phyloP scores from a whole-genome alignment of 495 filamentous ascomycete species.

The Aspergillus funiculosus region DNA sequence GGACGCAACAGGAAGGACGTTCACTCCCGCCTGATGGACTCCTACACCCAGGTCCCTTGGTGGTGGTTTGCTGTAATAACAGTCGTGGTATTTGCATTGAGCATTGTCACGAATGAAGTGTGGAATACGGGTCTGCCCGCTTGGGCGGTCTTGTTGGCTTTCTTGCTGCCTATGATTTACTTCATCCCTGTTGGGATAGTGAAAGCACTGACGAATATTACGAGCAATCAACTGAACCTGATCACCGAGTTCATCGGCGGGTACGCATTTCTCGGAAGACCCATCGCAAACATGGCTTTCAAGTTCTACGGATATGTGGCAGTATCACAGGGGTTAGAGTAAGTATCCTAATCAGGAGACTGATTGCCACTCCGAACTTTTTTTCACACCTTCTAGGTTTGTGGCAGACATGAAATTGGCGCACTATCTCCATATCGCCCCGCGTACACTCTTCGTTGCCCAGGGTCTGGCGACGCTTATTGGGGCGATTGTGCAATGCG shows the following conservation, averaged over 20 bases:
- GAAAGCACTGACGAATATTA: conserved; percentile 63
- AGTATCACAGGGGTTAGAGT: conserved; percentile 47
- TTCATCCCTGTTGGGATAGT: conserved; percentile 45
- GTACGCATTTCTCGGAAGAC: conserved; percentile 62
- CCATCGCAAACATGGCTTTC: conserved; percentile 67
- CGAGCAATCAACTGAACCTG: conserved; percentile 60
- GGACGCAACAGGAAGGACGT: conserved; percentile 52
- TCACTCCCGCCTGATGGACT: conserved; percentile 37
- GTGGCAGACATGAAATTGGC: conserved; percentile 74
- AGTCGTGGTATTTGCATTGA: conserved; percentile 51
- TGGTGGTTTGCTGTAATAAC: conserved; percentile 41
- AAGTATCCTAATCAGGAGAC: conserved; percentile 38
- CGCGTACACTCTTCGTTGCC: conserved; percentile 60
- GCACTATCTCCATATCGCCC: conserved; percentile 72
- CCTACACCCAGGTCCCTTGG: conserved; percentile 36
- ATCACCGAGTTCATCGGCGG: conserved; percentile 68
- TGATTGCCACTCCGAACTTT: conserved; percentile 25
- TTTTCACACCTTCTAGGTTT: conserved; percentile 46
- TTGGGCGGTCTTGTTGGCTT: conserved; percentile 64
- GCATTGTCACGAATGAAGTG: conserved; percentile 56
- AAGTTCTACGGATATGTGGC: conserved; percentile 72
- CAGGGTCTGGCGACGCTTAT: conserved; percentile 62
- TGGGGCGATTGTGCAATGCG: conserved; percentile 61
- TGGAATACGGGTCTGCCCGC: conserved; percentile 61
- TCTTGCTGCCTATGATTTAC: conserved; percentile 39